phyloP scores from a whole-genome alignment of 805 yeast species.

The Lipomyces chichibuensis region DNA sequence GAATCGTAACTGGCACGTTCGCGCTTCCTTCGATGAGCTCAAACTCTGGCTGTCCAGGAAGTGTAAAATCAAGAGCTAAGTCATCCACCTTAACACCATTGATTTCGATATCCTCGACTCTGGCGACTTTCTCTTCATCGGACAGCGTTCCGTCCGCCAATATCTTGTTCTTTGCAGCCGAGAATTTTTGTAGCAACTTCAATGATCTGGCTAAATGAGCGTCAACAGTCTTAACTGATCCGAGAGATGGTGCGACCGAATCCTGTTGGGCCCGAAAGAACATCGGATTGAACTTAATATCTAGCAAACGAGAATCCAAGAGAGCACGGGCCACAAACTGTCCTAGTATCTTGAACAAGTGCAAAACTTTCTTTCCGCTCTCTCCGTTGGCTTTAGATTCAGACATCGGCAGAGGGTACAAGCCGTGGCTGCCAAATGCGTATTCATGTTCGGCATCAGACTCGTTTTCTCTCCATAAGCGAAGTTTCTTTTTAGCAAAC shows the following conservation, averaged over 20 bases:
- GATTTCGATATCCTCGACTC: slow-evolving; percentile 24
- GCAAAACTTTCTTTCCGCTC: slow-evolving; percentile 51
- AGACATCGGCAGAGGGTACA: slow-evolving; percentile 71
- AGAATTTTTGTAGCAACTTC: slow-evolving; percentile 52
- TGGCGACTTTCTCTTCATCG: slow-evolving; percentile 17
- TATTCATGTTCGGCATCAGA: slow-evolving; percentile 41
- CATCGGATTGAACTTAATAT: slow-evolving; percentile 70
- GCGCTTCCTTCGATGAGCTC: slow-evolving; percentile 64
- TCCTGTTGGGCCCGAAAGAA: slow-evolving; percentile 58
- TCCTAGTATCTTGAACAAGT: slow-evolving; percentile 70
- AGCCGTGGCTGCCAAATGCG: slow-evolving; percentile 54
- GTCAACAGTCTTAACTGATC: slow-evolving; percentile 58
- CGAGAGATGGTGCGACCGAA: slow-evolving; percentile 41
- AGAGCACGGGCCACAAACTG: slow-evolving; percentile 83
- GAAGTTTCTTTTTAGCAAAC: slow-evolving; percentile 59
- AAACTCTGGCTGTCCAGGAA: slow-evolving; percentile 74
- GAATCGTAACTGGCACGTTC: slow-evolving; percentile 51
- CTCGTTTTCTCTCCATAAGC: slow-evolving; percentile 66
- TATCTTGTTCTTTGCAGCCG: slow-evolving; percentile 39
- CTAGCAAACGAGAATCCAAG: slow-evolving; percentile 84
- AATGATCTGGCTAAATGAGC: slow-evolving; percentile 61
- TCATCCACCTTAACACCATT: slow-evolving; percentile 55
- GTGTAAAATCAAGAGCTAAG: slow-evolving; percentile 63
- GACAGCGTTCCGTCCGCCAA: slow-evolving; percentile 24
- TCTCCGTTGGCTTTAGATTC: slow-evolving; percentile 39